phyloP scores from a whole-genome alignment of 2,329 filamentous ascomycete species.

The Curvularia sp. region DNA sequence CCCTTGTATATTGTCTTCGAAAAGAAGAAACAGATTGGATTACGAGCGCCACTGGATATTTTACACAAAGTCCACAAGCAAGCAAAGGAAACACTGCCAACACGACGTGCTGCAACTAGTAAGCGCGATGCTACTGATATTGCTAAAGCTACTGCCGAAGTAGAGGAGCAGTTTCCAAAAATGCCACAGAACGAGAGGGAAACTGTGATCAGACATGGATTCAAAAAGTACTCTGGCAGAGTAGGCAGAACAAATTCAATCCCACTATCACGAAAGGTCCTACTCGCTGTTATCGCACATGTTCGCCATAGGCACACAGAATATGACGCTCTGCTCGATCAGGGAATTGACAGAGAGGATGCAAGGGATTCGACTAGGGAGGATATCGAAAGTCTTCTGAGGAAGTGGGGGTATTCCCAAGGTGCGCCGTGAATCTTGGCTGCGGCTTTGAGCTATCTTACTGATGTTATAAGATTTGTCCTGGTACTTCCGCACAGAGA shows the following conservation, averaged over 20 bases:
- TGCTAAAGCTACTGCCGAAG: constrained; percentile 34
- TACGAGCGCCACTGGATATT: constrained; percentile 53
- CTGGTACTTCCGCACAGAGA: constrained; percentile 11
- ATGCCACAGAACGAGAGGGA: constrained; percentile 50
- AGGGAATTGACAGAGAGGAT: constrained; percentile 24
- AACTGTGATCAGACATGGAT: constrained; percentile 51
- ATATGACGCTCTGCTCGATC: constrained; percentile 54
- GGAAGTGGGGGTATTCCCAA: constrained; percentile 35
- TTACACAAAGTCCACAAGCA: constrained; percentile 48
- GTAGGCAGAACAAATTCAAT: constrained; percentile 57
- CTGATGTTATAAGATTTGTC: constrained; percentile 8
- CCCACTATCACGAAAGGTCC: constrained; percentile 50
- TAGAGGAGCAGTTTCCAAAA: constrained; percentile 52
- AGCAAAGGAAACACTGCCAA: constrained; percentile 50
- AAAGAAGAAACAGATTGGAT: constrained; percentile 46
- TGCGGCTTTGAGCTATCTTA: constrained; percentile 17
- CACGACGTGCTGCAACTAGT: constrained; percentile 51
- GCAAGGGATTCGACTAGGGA: constrained; percentile 35
- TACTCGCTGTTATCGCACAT: constrained; percentile 59
- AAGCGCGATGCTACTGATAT: constrained; percentile 35
- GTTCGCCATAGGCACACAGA: constrained; percentile 58
- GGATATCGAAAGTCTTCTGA: constrained; percentile 31
- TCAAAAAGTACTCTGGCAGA: constrained; percentile 56
- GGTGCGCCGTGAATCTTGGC: constrained; percentile 27
- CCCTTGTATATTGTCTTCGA: constrained; percentile 39